These are phyloP conservation scores for Thielaviopsis populi DNA, from an alignment of 2,329 filamentous ascomycete genomes.

Conservation along the genomic window DNA sequence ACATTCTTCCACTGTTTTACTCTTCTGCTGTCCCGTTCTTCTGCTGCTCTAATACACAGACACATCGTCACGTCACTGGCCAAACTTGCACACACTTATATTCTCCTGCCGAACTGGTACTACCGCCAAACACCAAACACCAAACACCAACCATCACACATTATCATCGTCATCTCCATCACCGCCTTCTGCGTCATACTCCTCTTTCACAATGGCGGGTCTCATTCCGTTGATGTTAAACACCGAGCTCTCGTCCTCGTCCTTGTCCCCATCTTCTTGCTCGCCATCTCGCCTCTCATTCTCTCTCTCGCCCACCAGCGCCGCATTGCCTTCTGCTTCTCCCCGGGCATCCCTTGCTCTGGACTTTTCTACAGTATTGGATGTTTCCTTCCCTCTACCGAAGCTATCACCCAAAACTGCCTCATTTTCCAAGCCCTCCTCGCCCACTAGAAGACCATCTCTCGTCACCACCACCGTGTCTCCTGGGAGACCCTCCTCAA, in stretches of 20 bases:
- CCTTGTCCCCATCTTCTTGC: conserved; percentile 17
- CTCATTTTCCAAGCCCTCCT: conserved; percentile 6
- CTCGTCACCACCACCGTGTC: conserved; percentile 6
- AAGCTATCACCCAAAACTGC: conserved; percentile 11
- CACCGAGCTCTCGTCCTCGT: conserved; percentile 15
- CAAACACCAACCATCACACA: background rate
- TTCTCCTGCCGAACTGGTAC: background rate
- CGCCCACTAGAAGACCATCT: conserved; percentile 3
- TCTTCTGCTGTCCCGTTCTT: no score
- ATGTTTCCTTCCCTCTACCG: conserved; percentile 14
- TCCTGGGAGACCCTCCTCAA: conserved; percentile 21
- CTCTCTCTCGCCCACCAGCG: conserved; percentile 15
- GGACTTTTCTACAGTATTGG: conserved; percentile 13
- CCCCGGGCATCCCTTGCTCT: background rate
- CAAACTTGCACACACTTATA: background rate
- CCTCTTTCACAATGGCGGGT: conserved; percentile 21
- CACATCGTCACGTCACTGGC: background rate
- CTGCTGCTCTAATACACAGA: background rate
- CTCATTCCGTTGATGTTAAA: conserved; percentile 24
- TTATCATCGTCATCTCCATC: background rate
- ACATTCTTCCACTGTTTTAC: background rate
- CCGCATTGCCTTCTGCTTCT: conserved; percentile 14
- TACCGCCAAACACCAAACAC: background rate
- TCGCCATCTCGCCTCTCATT: conserved; percentile 16
- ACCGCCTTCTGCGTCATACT: background rate